These are phyloP conservation scores for Microascus cirrosus DNA, from an alignment of 2,329 filamentous ascomycete species.

Conservation along the genomic window DNA sequence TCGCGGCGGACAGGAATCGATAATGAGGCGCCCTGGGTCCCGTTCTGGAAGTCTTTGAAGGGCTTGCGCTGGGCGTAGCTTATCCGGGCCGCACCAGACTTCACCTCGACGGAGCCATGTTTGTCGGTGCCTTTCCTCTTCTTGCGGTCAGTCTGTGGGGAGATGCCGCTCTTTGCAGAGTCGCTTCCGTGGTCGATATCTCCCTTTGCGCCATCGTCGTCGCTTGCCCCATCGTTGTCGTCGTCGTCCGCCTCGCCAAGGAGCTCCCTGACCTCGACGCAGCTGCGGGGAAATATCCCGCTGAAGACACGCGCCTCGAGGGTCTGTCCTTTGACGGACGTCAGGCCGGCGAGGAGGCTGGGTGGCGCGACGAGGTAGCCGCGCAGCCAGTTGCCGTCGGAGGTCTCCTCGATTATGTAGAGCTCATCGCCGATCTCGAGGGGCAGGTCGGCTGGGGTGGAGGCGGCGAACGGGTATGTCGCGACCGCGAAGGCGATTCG, in stretches of 20 bases:
- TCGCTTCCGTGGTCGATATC: conserved; percentile 20
- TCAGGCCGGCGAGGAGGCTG: conserved; percentile 82
- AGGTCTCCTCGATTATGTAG: conserved; percentile 96
- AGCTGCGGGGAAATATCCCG: conserved; percentile 92
- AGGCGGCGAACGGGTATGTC: conserved; percentile 84
- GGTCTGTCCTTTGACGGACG: conserved; percentile 81
- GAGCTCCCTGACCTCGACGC: conserved; percentile 88
- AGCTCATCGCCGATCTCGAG: conserved; percentile 97
- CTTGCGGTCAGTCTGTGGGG: conserved; percentile 21
- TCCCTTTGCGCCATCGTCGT: conserved; percentile 14
- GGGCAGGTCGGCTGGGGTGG: conserved; percentile 79
- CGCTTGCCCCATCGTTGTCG: conserved; percentile 27
- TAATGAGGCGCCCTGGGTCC: conserved; percentile 24
- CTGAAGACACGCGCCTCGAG: conserved; percentile 94
- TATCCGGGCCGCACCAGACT: conserved; percentile 2
- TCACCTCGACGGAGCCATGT: conserved; percentile 1
- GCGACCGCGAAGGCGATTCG: conserved; percentile 97
- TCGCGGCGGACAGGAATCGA: conserved; percentile 45
- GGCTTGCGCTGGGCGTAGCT: conserved; percentile 9
- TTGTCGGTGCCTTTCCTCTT: conserved; percentile 16
- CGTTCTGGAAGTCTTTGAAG: conserved; percentile 24
- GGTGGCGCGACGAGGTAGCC: conserved; percentile 93
- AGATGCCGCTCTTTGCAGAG: conserved; percentile 43
- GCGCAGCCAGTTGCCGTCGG: conserved; percentile 84
- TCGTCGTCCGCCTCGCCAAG: conserved; percentile 60